These are phyloP conservation scores for Blastobotrys capitulatus DNA, from an alignment of 1,139 yeast species.

Conservation along the genomic window DNA sequence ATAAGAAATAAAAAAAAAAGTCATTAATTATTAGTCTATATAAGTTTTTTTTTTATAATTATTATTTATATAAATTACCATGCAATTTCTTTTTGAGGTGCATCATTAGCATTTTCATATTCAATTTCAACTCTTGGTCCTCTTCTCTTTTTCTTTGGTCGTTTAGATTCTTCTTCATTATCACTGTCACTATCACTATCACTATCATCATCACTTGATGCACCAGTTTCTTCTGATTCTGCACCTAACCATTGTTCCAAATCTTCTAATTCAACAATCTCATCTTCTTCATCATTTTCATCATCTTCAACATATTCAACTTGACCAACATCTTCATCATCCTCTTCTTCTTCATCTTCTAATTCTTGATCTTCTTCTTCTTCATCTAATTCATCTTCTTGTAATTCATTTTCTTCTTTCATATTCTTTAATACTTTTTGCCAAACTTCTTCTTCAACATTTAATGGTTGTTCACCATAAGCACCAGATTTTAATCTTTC, in stretches of 20 bases:
- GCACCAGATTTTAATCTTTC: constrained; percentile 97
- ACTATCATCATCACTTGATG: constrained; percentile 26
- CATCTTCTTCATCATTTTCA: constrained; percentile 61
- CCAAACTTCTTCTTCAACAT: constrained; percentile 96
- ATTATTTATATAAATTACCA: constrained; percentile 3
- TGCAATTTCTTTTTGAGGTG: constrained; percentile 8
- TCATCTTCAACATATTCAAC: constrained; percentile 74
- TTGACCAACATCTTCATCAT: constrained; percentile 65
- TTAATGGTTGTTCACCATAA: constrained; percentile 94
- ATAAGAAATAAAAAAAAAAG: not conserved
- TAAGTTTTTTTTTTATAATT: not conserved
- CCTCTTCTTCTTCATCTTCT: constrained; percentile 41
- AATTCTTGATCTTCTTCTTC: constrained; percentile 59
- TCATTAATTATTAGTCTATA: not conserved
- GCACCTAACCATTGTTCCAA: constrained; percentile 85
- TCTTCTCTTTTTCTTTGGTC: constrained; percentile 15
- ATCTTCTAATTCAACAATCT: constrained; percentile 86
- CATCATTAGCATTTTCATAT: constrained; percentile 62
- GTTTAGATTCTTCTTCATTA: constrained; percentile 33
- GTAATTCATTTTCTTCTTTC: constrained; percentile 52
- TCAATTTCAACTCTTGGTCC: constrained; percentile 80
- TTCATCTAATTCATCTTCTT: constrained; percentile 57
- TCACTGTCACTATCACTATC: constrained; percentile 35
- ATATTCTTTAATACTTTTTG: constrained; percentile 81
- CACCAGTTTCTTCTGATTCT: constrained; percentile 39